These are phyloP conservation scores for Dimargaris xerosporica DNA, from an alignment of 192 early-diverging fungal genomes.

Conservation along the genomic window DNA sequence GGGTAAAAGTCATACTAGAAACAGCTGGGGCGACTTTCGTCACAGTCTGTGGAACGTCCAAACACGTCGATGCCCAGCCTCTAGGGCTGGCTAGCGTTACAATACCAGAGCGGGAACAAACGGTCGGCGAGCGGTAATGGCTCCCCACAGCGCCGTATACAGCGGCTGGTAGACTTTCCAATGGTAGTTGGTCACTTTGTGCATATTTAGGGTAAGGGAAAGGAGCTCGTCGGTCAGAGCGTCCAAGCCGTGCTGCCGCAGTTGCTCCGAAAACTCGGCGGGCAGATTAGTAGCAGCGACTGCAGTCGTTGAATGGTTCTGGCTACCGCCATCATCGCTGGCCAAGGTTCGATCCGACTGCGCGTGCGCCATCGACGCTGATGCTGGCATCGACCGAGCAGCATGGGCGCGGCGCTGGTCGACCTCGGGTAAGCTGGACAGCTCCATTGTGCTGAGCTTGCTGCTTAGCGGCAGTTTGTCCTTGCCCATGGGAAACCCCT, in stretches of 20 bases:
- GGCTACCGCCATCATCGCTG: too few species aligned
- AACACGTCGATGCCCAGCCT: too few species aligned
- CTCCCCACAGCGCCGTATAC: neutral
- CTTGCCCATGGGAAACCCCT: conserved; percentile 2
- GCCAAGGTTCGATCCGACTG: neutral
- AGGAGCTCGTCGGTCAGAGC: neutral
- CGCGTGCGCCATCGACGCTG: neutral
- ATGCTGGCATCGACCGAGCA: neutral
- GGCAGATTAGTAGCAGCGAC: neutral
- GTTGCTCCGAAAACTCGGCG: neutral
- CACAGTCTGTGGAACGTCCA: too few species aligned
- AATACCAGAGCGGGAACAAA: too few species aligned
- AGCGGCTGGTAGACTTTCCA: conserved; percentile 10
- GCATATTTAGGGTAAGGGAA: conserved; percentile 2
- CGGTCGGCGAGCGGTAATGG: neutral
- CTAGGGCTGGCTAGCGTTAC: too few species aligned
- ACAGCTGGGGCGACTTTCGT: too few species aligned
- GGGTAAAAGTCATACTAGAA: too few species aligned
- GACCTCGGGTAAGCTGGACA: neutral
- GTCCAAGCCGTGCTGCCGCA: neutral
- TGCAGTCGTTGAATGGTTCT: neutral
- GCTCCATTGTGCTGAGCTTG: neutral
- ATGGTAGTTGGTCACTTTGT: conserved; percentile 2
- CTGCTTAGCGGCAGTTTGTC: too few species aligned
- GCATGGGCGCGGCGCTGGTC: neutral